Evolutionary conservation across 2,329 filamentous ascomycete species (phyloP).

Genomic region (Neofusicoccum sp.): DNA sequence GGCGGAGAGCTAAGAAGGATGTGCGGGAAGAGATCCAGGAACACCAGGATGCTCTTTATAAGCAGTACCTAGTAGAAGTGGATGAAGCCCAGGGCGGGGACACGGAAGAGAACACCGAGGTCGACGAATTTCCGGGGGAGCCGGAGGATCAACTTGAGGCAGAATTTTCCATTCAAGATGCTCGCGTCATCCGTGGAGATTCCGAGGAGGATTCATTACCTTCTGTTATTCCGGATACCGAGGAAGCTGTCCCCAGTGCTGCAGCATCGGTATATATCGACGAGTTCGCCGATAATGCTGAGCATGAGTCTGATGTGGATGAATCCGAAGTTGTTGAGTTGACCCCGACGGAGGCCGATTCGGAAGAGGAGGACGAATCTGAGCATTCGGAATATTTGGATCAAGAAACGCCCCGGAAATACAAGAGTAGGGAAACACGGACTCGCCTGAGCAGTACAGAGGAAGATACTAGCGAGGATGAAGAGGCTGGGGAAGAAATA

Average conservation of each 20-base stretch:
- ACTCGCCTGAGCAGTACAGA: background rate
- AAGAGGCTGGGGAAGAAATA: background rate
- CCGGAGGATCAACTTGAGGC: background rate
- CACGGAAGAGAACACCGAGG: conserved; percentile 30
- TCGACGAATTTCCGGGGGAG: conserved; percentile 18
- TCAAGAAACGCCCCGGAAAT: background rate
- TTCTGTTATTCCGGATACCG: background rate
- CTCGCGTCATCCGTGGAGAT: background rate
- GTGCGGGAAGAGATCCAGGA: background rate
- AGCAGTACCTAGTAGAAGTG: background rate
- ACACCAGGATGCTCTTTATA: conserved; percentile 5
- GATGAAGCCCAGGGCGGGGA: conserved; percentile 23
- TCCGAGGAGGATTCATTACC: background rate
- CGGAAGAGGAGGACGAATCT: background rate
- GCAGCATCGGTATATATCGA: background rate
- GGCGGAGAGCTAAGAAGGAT: background rate
- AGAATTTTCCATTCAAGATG: background rate
- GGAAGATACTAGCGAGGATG: background rate
- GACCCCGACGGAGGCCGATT: background rate
- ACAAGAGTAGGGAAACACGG: background rate
- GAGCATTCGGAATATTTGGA: background rate
- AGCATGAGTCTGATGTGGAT: background rate
- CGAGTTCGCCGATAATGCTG: background rate
- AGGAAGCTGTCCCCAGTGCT: conserved; percentile 1
- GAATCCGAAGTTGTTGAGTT: background rate